Conservation (phyloP, 192 early-diverging fungal species). For the Dissophora globulifera region DNA sequence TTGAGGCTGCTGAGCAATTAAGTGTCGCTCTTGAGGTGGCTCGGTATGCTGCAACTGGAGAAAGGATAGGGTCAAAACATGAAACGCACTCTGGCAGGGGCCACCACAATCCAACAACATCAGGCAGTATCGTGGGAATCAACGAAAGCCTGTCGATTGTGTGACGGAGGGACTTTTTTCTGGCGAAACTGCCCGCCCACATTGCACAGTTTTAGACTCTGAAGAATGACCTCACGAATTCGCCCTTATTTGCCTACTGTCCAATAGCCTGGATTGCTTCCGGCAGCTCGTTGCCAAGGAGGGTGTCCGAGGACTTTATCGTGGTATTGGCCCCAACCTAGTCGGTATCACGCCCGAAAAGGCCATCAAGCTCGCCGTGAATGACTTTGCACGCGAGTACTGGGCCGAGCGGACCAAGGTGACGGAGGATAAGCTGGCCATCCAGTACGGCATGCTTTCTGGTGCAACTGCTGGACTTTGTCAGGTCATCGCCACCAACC, state of each 20-base stretch:
- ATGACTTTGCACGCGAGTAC: conserved; percentile 60
- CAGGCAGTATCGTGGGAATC: too few species aligned
- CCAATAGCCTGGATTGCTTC: conserved; percentile 55
- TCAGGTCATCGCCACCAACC: conserved; percentile 67
- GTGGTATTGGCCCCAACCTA: conserved; percentile 60
- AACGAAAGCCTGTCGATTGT: too few species aligned
- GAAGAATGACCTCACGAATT: background rate
- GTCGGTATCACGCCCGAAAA: conserved; percentile 68
- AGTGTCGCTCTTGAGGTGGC: too few species aligned
- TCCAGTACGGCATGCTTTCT: conserved; percentile 59
- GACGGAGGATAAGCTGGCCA: conserved; percentile 50
- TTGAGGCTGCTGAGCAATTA: too few species aligned
- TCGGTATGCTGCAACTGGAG: too few species aligned
- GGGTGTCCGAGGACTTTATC: conserved; percentile 58
- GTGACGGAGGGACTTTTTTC: too few species aligned
- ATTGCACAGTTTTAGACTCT: too few species aligned
- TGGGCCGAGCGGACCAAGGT: conserved; percentile 44
- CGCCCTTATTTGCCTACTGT: background rate
- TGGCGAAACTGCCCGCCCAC: too few species aligned
- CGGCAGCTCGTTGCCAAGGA: conserved; percentile 54
- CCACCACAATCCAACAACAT: too few species aligned
- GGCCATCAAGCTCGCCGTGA: conserved; percentile 68
- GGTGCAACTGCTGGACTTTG: conserved; percentile 65
- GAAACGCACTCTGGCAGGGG: too few species aligned
- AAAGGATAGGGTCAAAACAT: too few species aligned